Percentiles rank a stretch among this genome's conserved stretches.
Conservation (phyloP, 2,329 filamentous ascomycete genomes). For the Pleochaeta shiraiana region DNA sequence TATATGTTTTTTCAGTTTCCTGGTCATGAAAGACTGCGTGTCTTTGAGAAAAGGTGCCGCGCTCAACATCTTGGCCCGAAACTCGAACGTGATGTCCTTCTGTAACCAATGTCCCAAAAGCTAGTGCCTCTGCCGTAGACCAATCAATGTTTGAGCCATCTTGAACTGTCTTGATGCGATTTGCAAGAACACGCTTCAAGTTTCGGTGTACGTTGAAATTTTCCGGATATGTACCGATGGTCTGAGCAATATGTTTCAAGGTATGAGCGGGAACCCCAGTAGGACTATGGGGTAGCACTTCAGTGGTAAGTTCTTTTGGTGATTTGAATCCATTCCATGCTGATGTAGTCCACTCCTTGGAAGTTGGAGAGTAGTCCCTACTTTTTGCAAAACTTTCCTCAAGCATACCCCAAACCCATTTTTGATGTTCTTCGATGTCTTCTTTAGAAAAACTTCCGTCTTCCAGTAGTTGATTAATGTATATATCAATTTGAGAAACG, state of each 20-base stretch:
- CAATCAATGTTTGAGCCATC: conserved; percentile 96
- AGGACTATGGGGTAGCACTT: conserved; percentile 77
- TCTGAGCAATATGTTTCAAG: conserved; percentile 61
- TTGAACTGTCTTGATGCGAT: conserved; percentile 73
- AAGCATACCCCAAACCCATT: conserved; percentile 99
- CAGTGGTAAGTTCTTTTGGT: conserved; percentile 87
- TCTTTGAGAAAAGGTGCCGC: conserved; percentile 97
- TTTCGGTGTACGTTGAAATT: conserved; percentile 84
- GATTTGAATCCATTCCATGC: conserved; percentile 99
- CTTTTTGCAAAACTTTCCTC: conserved; percentile 95
- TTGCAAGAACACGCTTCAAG: conserved; percentile 82
- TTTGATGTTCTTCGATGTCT: conserved; percentile 96
- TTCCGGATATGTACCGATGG: conserved; percentile 59
- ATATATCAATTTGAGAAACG: conserved; percentile 69
- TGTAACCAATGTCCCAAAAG: conserved; percentile 73
- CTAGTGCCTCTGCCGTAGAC: conserved; percentile 89
- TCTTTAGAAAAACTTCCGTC: conserved; percentile 95
- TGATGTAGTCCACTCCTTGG: conserved; percentile 96
- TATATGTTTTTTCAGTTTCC: conserved; percentile 81
- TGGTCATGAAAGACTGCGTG: conserved; percentile 97
- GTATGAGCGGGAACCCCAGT: conserved; percentile 56
- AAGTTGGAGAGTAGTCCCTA: conserved; percentile 90
- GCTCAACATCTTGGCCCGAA: conserved; percentile 96
- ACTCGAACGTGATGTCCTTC: conserved; percentile 97
- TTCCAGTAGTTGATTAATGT: conserved; percentile 72